phyloP scores from a whole-genome alignment of 2,329 filamentous ascomycete genomes.

The Aureobasidium sp. region DNA sequence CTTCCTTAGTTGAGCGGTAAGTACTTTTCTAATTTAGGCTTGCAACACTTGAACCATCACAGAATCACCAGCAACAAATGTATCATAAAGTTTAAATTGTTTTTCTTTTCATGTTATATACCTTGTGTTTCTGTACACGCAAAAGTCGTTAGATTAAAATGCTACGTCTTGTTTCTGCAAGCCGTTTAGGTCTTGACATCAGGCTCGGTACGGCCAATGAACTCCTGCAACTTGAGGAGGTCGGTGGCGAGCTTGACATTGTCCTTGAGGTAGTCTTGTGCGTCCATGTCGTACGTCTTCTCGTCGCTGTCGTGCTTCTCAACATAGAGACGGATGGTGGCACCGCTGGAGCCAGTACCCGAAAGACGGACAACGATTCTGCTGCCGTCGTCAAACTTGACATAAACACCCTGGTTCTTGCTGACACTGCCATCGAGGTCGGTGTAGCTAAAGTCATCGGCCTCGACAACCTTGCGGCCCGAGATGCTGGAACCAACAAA shows the following conservation, averaged over 20 bases:
- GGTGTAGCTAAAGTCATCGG: slow-evolving; percentile 96
- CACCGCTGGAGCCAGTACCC: slow-evolving; percentile 88
- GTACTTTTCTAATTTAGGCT: not conserved
- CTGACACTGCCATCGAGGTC: slow-evolving; percentile 96
- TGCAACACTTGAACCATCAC: not conserved
- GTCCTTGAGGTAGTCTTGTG: slow-evolving; percentile 88
- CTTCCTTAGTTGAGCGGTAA: not conserved
- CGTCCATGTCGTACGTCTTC: slow-evolving; percentile 70
- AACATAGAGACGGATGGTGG: slow-evolving; percentile 93
- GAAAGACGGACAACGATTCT: slow-evolving; percentile 92
- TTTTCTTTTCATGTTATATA: slow-evolving; percentile 8
- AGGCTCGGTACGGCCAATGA: slow-evolving; percentile 83
- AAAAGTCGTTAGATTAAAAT: slow-evolving; percentile 13
- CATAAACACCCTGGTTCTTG: slow-evolving; percentile 92
- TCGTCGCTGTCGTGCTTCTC: slow-evolving; percentile 88
- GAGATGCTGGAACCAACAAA: slow-evolving; percentile 79
- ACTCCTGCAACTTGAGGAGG: slow-evolving; percentile 88
- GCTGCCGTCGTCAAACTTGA: slow-evolving; percentile 89
- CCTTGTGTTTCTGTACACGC: slow-evolving; percentile 5
- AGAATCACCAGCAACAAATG: not conserved
- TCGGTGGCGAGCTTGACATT: slow-evolving; percentile 80
- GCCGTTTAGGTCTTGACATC: slow-evolving; percentile 81
- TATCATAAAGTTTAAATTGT: not conserved
- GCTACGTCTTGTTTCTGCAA: not conserved
- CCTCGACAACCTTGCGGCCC: slow-evolving; percentile 78